Base-by-base conservation (phyloP, 305 asterid genomes). In the Caryopteris hybrid region DNA sequence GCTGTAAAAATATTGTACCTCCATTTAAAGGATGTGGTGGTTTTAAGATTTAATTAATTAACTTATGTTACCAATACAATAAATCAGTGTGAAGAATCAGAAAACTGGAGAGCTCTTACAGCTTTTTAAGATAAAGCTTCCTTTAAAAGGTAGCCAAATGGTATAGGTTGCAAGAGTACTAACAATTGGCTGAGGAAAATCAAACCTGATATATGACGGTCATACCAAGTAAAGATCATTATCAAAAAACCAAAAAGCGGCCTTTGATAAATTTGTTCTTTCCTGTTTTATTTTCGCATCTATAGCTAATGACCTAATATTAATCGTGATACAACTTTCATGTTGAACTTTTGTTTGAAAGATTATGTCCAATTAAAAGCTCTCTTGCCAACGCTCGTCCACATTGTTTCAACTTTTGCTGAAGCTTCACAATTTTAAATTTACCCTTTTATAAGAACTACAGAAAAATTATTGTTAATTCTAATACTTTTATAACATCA, bases 191-290 rank as follows among this genome's bases (percentile, higher is more conserved):
- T n/a, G 38, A 47, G 22, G 41, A 61, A 50, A 36, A 61, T 43
- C 33, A 29, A 27, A 18, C 65, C 25, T 10, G 36, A 65, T 59
- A 4, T 12, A 56, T 13, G 41, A 21, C 8, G 63, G 47, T 53
- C 67, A 34, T 64, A 16, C 65, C 48, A 50, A 42, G 11, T 12
- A 4, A 4, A 8, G 7, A 5, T 16, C 22, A 8, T 59, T 33
- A 22, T 20, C 25, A 39, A 25, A 12, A 56, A 59, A 50, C 29
- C 6, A 48, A 59, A 16, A 60, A 36, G 22, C 53, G 25, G 47
- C 61, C 59, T 55, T 55, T 20, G 36, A 36, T 71, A 31, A 31
- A 56, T 39, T 48, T n/a, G n/a, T n/a, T n/a, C n/a, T n/a, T n/a
- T n/a, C n/a, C n/a, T n/a, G n/a, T n/a, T n/a, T n/a, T n/a, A n/a